Conservation (phyloP, 2,329 filamentous ascomycete genomes). For the Hypoxylon sp. region DNA sequence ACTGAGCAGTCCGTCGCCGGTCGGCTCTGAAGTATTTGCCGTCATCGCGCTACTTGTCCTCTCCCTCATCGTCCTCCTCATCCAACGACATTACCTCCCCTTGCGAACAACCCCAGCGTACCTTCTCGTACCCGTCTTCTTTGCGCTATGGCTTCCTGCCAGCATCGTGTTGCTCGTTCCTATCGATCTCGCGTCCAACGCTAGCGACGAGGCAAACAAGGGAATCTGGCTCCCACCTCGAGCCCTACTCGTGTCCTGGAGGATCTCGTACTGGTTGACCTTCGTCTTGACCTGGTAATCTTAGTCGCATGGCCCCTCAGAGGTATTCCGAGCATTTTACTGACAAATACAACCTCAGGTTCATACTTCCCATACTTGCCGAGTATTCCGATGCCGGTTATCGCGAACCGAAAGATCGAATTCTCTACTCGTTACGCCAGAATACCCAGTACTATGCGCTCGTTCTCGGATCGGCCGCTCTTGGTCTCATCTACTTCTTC, state of each 20-base stretch:
- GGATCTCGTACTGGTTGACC: slow-evolving; percentile 96
- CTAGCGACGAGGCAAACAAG: slow-evolving; percentile 72
- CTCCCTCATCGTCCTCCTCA: slow-evolving; percentile 78
- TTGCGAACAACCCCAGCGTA: slow-evolving; percentile 90
- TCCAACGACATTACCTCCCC: slow-evolving; percentile 89
- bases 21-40: slow-evolving; percentile 83
- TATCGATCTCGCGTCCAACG: slow-evolving; percentile 91
- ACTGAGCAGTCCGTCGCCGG: slow-evolving; percentile 64
- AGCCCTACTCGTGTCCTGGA: slow-evolving; percentile 86
- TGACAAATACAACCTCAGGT: slow-evolving; percentile 59
- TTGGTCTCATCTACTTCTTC: slow-evolving; percentile 85
- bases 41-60: slow-evolving; percentile 75
- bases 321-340: neutral
- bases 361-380: slow-evolving; percentile 89
- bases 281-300: slow-evolving; percentile 90
- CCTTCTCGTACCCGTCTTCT: slow-evolving; percentile 90
- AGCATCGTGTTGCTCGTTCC: slow-evolving; percentile 92
- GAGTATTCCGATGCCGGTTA: slow-evolving; percentile 96
- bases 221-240: slow-evolving; percentile 88
- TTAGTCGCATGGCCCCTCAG: neutral
- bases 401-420: slow-evolving; percentile 80
- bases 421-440: slow-evolving; percentile 83
- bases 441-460: slow-evolving; percentile 92
- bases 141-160: slow-evolving; percentile 91
- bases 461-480: slow-evolving; percentile 71